Evolutionary conservation across 129 eudicot genomes (phyloP).

Genomic region (Flaveria sonorensis): DNA sequence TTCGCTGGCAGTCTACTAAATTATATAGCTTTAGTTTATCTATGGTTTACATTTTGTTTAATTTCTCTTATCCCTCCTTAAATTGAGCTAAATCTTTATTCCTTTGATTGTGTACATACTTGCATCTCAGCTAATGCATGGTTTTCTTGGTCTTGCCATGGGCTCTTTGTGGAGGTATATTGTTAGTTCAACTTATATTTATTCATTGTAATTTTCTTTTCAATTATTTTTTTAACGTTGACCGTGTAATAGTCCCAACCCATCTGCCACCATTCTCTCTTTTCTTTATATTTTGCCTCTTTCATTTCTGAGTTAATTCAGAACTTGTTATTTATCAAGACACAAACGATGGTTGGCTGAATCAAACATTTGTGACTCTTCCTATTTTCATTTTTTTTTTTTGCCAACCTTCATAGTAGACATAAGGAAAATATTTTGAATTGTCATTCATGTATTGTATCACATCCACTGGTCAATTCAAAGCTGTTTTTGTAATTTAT

Average conservation of each 20-base stretch:
- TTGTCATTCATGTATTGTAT: not conserved
- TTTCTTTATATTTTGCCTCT: too few species aligned
- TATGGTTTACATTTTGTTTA: slow-evolving; percentile 5
- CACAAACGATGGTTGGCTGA: slow-evolving; percentile 4
- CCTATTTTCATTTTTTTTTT: not conserved
- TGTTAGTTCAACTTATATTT: slow-evolving; percentile 14
- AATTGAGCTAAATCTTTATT: not conserved
- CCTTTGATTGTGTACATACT: not conserved
- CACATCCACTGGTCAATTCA: slow-evolving; percentile 20
- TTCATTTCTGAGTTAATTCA: not conserved
- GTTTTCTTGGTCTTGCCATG: slow-evolving; percentile 87
- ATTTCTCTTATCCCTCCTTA: not conserved
- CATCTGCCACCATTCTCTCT: not conserved
- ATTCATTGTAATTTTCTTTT: not conserved
- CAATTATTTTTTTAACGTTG: not conserved
- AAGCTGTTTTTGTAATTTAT: slow-evolving; percentile 7
- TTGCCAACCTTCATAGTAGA: not conserved
- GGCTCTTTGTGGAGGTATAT: slow-evolving; percentile 90
- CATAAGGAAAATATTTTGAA: not conserved
- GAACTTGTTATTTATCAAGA: not conserved
- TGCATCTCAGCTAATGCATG: slow-evolving; percentile 71
- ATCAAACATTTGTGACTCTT: not conserved
- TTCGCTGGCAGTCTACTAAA: not conserved
- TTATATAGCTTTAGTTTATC: not conserved
- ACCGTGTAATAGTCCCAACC: not conserved